Evolutionary conservation across 2,329 filamentous ascomycete genomes (phyloP), one percentile per base, ranked within the genome.

Genomic region (Fusarium cicatricum): DNA sequence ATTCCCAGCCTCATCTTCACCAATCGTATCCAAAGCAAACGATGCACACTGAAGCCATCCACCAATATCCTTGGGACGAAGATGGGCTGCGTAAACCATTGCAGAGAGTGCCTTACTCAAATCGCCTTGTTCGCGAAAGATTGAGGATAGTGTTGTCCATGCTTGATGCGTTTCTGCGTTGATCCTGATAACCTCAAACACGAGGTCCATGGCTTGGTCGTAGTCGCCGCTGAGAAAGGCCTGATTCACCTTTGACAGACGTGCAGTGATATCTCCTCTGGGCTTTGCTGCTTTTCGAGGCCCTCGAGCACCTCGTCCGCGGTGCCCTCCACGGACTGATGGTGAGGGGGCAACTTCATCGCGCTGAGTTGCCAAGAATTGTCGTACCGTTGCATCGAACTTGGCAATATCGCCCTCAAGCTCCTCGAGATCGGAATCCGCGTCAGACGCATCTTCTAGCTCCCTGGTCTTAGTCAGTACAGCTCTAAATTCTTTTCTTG

Each of bases 211-310:
- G 5, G 89, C 87, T 34, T 80, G 77, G 5, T 84, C 80, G 59
- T 88, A 86, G 16, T 88, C 80, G 21, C 82, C 79, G 10, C 82
- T 78, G 54, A 91, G 79, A 68, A 88, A 92, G 5, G 86, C 85
- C 55, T 87, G 81, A 54, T 87, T 90, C 3, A 90, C 90, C 67
- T 84, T 80, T 40, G 83, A 82, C 42, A 92, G 80, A 36, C 88
- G 79, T 34, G 84, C 79, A 66, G 88, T 91, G 71, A 92, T 90
- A 64, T 92, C 87, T 34, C 82, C 85, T 38, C 87, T 85, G 14
- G 87, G 88, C 70, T 90, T 88, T 9, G 85, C 86, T 19, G 85
- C 82, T 70, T 87, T 85, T 15, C 83, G 78, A 21, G 82, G 82
- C 7, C 82, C 82, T 12, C 77, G 72, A 39, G 71, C 53, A 23